These are phyloP conservation scores for Entomortierella beljakovae DNA, from an alignment of 192 early-diverging fungal species.

Conservation along the genomic window DNA sequence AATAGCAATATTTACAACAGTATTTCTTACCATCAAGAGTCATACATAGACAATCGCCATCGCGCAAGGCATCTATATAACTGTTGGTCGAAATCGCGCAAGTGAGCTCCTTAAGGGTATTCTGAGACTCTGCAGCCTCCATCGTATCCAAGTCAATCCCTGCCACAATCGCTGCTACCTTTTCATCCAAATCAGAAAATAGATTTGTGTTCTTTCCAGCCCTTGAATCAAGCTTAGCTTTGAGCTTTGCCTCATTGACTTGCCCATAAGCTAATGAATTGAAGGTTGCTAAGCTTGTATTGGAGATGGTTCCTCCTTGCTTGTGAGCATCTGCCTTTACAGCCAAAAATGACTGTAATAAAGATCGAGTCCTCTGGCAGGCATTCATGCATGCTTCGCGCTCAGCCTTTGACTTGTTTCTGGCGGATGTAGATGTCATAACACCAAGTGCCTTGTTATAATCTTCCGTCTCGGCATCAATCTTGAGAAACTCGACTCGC, in stretches of 20 bases:
- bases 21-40: constrained; percentile 47
- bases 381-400: constrained; percentile 34
- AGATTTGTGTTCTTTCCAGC: constrained; percentile 44
- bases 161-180: constrained; percentile 34
- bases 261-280: constrained; percentile 57
- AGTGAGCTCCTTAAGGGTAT: constrained; percentile 33
- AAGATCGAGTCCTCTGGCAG: constrained; percentile 21
- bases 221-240: constrained; percentile 51
- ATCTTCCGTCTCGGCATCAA: constrained; percentile 32
- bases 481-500: constrained; percentile 5
- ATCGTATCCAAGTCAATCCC: constrained; percentile 43
- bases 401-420: constrained; percentile 16
- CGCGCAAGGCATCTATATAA: constrained; percentile 50
- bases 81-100: constrained; percentile 55
- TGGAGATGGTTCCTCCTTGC: constrained; percentile 45
- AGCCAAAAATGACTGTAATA: constrained; percentile 39
- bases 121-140: constrained; percentile 43
- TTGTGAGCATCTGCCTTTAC: constrained; percentile 51
- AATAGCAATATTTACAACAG: neutral
- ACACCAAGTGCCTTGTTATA: constrained; percentile 26
- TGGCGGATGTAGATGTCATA: constrained; percentile 10
- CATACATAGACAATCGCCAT: constrained; percentile 58
- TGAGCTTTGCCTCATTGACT: constrained; percentile 49
- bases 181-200: constrained; percentile 56
- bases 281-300: constrained; percentile 54